Conservation (phyloP, 768 basidiomycete species). For the Strobilomyces confusus region DNA sequence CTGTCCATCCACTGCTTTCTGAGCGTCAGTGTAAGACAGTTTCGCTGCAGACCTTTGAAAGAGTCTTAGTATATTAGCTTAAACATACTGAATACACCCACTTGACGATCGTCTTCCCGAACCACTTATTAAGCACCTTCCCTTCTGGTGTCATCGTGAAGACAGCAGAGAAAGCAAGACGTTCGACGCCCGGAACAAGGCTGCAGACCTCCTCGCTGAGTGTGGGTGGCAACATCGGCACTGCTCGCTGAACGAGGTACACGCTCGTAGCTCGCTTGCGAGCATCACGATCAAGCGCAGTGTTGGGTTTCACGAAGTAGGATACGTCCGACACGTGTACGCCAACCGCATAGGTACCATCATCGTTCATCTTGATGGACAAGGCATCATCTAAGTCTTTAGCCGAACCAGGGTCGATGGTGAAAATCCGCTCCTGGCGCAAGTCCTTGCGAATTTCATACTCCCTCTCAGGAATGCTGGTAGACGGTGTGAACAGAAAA, state of each 20-base stretch:
- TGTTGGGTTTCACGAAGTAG: conserved; percentile 91
- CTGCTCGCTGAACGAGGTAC: conserved; percentile 92
- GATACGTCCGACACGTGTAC: conserved; percentile 98
- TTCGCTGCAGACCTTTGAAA: conserved; percentile 73
- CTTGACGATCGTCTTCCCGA: conserved; percentile 91
- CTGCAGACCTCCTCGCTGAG: conserved; percentile 92
- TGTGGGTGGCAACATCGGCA: conserved; percentile 96
- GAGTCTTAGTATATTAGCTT: conserved; percentile 1
- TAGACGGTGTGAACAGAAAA: conserved; percentile 9
- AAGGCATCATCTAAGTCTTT: conserved; percentile 95
- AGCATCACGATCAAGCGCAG: conserved; percentile 96
- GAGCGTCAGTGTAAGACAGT: conserved; percentile 78
- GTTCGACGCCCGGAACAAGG: conserved; percentile 81
- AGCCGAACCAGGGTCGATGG: conserved; percentile 86
- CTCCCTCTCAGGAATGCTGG: conserved; percentile 85
- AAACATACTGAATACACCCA: conserved; percentile 32
- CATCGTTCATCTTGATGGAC: conserved; percentile 83
- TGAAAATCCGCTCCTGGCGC: conserved; percentile 81
- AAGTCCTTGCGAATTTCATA: conserved; percentile 85
- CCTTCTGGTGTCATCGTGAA: conserved; percentile 85
- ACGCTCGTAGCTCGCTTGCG: conserved; percentile 96
- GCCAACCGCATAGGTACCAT: conserved; percentile 89
- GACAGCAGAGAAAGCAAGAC: conserved; percentile 85
- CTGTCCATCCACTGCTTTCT: conserved; percentile 76
- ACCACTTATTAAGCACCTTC: conserved; percentile 83